These are phyloP conservation scores for Thuidium tamariscinum DNA, from an alignment of 225 moss, liverwort and hornwort species.

Conservation along the genomic window DNA sequence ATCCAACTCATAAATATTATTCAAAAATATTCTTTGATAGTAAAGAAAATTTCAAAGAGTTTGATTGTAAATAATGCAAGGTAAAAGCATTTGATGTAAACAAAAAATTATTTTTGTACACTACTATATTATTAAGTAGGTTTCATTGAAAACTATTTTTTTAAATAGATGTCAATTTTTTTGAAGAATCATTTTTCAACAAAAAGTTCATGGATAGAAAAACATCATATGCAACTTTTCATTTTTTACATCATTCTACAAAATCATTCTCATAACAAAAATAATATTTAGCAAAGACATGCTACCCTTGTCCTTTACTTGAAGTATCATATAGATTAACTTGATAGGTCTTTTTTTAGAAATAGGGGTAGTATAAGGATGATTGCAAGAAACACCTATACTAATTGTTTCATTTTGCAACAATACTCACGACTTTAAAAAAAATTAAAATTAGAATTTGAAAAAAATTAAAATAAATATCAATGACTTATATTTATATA, in stretches of 20 bases:
- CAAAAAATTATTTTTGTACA: background rate
- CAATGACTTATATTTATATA: too few species aligned
- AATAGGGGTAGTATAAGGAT: too few species aligned
- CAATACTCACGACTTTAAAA: too few species aligned
- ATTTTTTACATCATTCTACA: background rate
- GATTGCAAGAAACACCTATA: too few species aligned
- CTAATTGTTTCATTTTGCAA: too few species aligned
- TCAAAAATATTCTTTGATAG: too few species aligned
- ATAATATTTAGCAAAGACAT: background rate
- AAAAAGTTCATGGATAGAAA: background rate
- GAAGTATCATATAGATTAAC: background rate
- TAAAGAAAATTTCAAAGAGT: too few species aligned
- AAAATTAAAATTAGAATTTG: too few species aligned
- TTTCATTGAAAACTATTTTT: background rate
- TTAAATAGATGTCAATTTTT: background rate
- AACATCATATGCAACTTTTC: background rate
- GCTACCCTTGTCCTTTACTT: rapidly evolving
- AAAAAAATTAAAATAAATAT: too few species aligned
- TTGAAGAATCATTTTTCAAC: background rate
- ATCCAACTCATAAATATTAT: too few species aligned
- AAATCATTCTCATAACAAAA: rapidly evolving
- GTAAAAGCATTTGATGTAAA: background rate
- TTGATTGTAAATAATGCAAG: too few species aligned
- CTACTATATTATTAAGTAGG: background rate
- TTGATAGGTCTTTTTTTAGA: too few species aligned